Base-by-base conservation (phyloP, 2,329 filamentous ascomycete genomes). In the Aspergillus felis region DNA sequence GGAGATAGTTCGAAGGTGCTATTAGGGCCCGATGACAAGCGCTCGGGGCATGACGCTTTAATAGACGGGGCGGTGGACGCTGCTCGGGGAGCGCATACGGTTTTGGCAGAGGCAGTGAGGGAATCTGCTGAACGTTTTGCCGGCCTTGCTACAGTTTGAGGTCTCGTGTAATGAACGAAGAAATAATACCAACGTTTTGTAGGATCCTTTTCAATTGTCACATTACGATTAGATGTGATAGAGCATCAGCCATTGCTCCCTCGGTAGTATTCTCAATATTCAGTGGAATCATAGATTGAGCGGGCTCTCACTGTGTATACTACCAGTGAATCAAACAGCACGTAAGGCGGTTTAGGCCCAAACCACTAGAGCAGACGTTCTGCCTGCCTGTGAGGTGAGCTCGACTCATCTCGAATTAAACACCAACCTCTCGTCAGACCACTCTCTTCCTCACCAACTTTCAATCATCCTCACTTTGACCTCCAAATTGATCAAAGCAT, bases 41-140 rank as follows among this genome's bases (percentile, higher is more conserved):
- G 73, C 71, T 54, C 76, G 4, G 66, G 66, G 5, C 70, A 77
- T 66, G 84, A 87, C 57, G 72, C 78, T 20, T 72, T 89, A 52
- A 78, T 87, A 32, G 85, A 89, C 65, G 81, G 81, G 59, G 86
- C 87, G 53, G 84, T 87, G 29, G 82, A 84, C 68, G 85, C 86
- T 35, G 85, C 87, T 47, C 73, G 81, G 20, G 81, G 84, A 44
- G 80, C 82, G 35, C 78, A 87, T 58, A 75, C 80, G 2, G 85
- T 89, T 44, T 76, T 89, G 51, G 80, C 80, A 52, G 84, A 86
- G 55, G 84, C 85, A 54, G 76, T 88, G 17, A 82, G 80, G 55
- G 86, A 89, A 64, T 80, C 81, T 48, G 77, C 78, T 9, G 75
- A 80, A 64, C 70, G 68, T n/a, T 69, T 69, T 58, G 61, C 71